Conservation (phyloP, 768 basidiomycete species). For the Gautieria morchelliformis region DNA sequence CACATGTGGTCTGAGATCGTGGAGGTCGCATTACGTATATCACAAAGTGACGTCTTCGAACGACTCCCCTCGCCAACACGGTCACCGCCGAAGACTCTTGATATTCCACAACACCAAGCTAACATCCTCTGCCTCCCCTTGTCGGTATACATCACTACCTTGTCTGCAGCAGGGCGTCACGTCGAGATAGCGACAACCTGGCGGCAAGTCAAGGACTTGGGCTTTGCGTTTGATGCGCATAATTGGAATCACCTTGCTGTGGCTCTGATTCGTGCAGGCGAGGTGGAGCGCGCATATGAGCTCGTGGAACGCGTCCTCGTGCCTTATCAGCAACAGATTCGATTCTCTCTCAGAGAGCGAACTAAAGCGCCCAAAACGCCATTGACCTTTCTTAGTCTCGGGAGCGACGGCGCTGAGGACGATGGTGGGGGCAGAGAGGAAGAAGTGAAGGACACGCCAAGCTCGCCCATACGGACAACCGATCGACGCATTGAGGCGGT, state of each 20-base stretch:
- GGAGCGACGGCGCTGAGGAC: not conserved
- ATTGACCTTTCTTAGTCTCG: constrained; percentile 21
- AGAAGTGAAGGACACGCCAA: not conserved
- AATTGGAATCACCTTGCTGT: constrained; percentile 87
- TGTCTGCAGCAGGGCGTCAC: constrained; percentile 58
- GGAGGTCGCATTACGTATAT: constrained; percentile 40
- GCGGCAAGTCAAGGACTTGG: constrained; percentile 47
- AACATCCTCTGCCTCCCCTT: constrained; percentile 67
- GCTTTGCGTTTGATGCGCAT: constrained; percentile 74
- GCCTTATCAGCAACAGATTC: constrained; percentile 35
- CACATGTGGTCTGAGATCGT: constrained; percentile 63
- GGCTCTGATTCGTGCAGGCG: constrained; percentile 69
- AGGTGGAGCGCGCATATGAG: constrained; percentile 76
- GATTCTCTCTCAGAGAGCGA: constrained; percentile 17
- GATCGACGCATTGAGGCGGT: not conserved
- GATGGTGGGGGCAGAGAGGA: not conserved
- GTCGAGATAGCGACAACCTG: constrained; percentile 54
- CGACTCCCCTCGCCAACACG: not conserved
- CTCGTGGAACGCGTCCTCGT: constrained; percentile 71
- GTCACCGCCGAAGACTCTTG: not conserved
- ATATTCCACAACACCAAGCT: constrained; percentile 24
- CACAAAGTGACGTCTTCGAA: constrained; percentile 14
- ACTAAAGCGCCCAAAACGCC: constrained; percentile 30
- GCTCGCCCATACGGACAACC: not conserved
- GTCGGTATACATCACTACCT: constrained; percentile 70